Base-by-base conservation (phyloP, 2,329 filamentous ascomycete species). In the Paecilomyces fulvus region DNA sequence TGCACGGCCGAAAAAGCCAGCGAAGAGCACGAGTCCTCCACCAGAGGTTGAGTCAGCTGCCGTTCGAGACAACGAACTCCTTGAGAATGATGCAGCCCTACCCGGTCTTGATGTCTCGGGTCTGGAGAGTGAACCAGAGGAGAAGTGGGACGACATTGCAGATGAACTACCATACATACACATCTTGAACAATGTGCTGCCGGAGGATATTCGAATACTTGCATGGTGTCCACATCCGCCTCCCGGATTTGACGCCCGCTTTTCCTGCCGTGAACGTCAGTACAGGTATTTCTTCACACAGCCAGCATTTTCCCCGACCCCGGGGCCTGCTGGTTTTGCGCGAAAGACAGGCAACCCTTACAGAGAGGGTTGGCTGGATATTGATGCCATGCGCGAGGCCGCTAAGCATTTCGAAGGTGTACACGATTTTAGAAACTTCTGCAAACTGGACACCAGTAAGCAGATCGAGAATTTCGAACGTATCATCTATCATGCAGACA, bases 271-370 rank as follows among this genome's bases (percentile, higher is more conserved):
- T 59, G 91, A 96, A 74, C 83, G 94, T 21, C 87, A 89, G 62
- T 99, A 99, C 76, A 86, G 90, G 57, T 99, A 99, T 75, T 97
- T 96, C 78, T 99, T 99, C 77, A 97, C 94, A 0, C 90, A 96
- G 69, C 94, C 94, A 0, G 89, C 88, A 1, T 96, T 90, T 67
- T 77, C 84, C 2, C 90, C 90, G 0, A 78, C 83, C 3, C 84
- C 87, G 0, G 75, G 79, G 1, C 67, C 78, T 20, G 59, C 80
- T 37, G 82, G 81, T 4, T 71, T 82, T 50, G 74, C 76, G 33
- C 67, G 63, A 61, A 64, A 66, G 53, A 58, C 55, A 31, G 56
- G 61, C 33, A 59, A 55, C 25, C 57, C 70, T 23, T 66, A 68
- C 33, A 82, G 81, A 67, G 81, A 86, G 61, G 92, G 91, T 31